These are phyloP conservation scores for Pyrrhoderma noxium DNA, from an alignment of 1,284 basidiomycete species.

Conservation along the genomic window DNA sequence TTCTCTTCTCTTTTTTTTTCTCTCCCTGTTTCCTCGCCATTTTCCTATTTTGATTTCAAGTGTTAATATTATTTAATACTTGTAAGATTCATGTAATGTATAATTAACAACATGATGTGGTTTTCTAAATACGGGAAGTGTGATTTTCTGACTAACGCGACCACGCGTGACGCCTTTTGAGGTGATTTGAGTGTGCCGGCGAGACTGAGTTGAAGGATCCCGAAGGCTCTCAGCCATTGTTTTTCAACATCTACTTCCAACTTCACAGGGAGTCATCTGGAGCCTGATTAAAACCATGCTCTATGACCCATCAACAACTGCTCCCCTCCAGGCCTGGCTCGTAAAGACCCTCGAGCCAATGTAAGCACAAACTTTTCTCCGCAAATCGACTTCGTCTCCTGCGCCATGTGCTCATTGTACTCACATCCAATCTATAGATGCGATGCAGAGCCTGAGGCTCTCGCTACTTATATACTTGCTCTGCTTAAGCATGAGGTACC, in stretches of 20 bases:
- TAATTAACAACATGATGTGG: too few relatives aligned
- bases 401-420: too few relatives aligned
- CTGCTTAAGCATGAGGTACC: conserved; percentile 84
- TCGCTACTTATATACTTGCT: conserved; percentile 94
- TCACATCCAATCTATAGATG: conserved; percentile 49
- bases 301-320: conserved; percentile 12
- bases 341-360: conserved; percentile 80
- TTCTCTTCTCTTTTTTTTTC: too few relatives aligned
- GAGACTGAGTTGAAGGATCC: too few relatives aligned
- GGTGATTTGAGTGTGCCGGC: not conserved
- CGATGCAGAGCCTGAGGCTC: conserved; percentile 90
- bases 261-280: not conserved
- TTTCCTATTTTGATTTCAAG: too few relatives aligned
- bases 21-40: too few relatives aligned
- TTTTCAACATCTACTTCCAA: not conserved
- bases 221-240: not conserved
- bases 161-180: not conserved
- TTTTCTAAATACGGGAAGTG: too few relatives aligned
- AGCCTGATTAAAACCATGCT: conserved; percentile 9
- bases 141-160: too few relatives aligned
- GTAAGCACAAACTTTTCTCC: conserved; percentile 37
- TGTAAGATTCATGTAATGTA: too few relatives aligned
- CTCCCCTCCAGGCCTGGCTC: conserved; percentile 49
- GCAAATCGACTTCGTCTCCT: too few relatives aligned
- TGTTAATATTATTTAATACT: too few relatives aligned